A percentile compares a stretch with the other conserved stretches of the same genome.
Evolutionary conservation across 805 yeast species (phyloP).

Genomic region (Barnettozyma vustinii): DNA sequence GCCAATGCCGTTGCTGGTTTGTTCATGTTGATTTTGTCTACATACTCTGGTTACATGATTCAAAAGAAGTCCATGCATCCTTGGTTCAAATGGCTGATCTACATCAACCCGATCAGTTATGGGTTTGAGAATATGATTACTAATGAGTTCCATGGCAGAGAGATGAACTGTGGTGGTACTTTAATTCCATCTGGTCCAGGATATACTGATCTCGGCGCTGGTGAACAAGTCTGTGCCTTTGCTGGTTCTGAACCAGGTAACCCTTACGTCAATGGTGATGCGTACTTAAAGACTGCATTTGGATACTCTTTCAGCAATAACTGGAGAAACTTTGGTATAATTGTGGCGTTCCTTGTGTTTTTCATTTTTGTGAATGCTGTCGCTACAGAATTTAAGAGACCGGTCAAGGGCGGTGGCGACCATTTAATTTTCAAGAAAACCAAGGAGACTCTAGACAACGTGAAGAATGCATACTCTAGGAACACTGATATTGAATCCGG

Average conservation of each 20-base stretch:
- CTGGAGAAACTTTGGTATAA: slow-evolving; percentile 79
- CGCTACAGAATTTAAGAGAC: slow-evolving; percentile 49
- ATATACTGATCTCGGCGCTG: slow-evolving; percentile 35
- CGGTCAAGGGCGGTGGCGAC: slow-evolving; percentile 28
- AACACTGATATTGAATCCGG: slow-evolving; percentile 26
- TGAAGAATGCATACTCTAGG: neutral
- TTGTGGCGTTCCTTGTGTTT: slow-evolving; percentile 47
- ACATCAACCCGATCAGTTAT: slow-evolving; percentile 51
- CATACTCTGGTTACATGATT: slow-evolving; percentile 64
- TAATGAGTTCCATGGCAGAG: slow-evolving; percentile 56
- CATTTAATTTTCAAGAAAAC: slow-evolving; percentile 49
- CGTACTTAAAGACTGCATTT: slow-evolving; percentile 44
- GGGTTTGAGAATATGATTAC: slow-evolving; percentile 60
- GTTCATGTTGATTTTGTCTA: slow-evolving; percentile 40
- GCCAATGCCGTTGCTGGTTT: slow-evolving; percentile 62
- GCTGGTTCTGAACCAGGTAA: slow-evolving; percentile 58
- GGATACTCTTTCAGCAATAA: slow-evolving; percentile 50
- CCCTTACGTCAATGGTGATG: slow-evolving; percentile 50
- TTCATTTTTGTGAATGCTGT: slow-evolving; percentile 47
- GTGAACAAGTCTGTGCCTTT: slow-evolving; percentile 49
- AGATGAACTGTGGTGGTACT: slow-evolving; percentile 47
- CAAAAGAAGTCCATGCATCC: slow-evolving; percentile 58
- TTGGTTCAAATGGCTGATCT: slow-evolving; percentile 68
- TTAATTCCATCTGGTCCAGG: slow-evolving; percentile 57
- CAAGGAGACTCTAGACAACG: slow-evolving; percentile 1